phyloP scores from a whole-genome alignment of 345 rosid genomes.

The Brassica nigra region DNA sequence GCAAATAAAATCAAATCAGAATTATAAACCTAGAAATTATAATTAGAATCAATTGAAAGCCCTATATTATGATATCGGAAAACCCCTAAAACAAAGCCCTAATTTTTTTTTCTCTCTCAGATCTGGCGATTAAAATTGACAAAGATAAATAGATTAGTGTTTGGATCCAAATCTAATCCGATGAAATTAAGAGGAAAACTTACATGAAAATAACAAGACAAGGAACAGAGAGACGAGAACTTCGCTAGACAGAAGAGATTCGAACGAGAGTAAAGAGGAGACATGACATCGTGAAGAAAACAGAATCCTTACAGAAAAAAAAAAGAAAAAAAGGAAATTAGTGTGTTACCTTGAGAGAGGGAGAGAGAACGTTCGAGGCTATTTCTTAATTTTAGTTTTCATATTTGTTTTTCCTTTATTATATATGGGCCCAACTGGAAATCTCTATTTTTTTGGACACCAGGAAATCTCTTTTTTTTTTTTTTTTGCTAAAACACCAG shows the following conservation, averaged over 20 bases:
- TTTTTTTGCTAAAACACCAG: no score
- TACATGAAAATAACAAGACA: conserved; percentile 3
- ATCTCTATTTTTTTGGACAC: no score
- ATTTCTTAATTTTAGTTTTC: background rate
- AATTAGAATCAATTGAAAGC: background rate
- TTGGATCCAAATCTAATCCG: background rate
- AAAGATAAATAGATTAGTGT: conserved; percentile 1
- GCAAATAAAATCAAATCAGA: conserved; percentile 3
- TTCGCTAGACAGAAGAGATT: conserved; percentile 28
- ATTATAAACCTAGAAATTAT: background rate
- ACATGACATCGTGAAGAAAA: conserved; percentile 17
- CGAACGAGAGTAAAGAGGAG: conserved; percentile 23
- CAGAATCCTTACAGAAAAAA: conserved; percentile 7
- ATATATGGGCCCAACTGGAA: conserved; percentile 9
- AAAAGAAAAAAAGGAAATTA: background rate
- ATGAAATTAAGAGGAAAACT: background rate
- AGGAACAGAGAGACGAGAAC: conserved; percentile 5
- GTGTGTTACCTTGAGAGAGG: background rate
- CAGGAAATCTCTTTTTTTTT: no score
- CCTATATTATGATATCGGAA: background rate
- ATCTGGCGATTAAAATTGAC: background rate
- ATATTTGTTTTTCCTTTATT: background rate
- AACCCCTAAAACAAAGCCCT: background rate
- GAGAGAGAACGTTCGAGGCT: conserved; percentile 17
- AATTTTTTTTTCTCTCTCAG: background rate